phyloP scores from a whole-genome alignment of 179 eudicot species.

The Kewa caespitosa region DNA sequence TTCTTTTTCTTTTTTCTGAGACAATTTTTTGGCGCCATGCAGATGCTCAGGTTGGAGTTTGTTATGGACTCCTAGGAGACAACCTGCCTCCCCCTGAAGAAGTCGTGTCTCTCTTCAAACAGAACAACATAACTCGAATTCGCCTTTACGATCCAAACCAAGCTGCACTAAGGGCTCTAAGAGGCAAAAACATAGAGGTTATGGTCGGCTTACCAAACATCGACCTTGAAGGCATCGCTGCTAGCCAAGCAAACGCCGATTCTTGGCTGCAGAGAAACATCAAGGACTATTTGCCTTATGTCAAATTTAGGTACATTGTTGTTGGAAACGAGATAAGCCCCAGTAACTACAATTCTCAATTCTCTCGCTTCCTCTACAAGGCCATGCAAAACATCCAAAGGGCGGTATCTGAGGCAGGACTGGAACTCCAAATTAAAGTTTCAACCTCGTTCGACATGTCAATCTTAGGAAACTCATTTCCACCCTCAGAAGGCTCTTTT shows the following conservation, averaged over 20 bases:
- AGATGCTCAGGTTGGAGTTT: conserved; percentile 60
- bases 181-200: conserved; percentile 49
- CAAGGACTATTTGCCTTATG: conserved; percentile 29
- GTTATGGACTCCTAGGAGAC: conserved; percentile 42
- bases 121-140: conserved; percentile 40
- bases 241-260: conserved; percentile 31
- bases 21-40: conserved; percentile 18
- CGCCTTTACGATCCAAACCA: conserved; percentile 54
- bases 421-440: conserved; percentile 35
- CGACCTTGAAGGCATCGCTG: conserved; percentile 27
- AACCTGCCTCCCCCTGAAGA: conserved; percentile 41
- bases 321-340: conserved; percentile 60
- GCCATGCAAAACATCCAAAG: conserved; percentile 36
- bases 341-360: neutral
- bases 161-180: conserved; percentile 40
- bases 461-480: conserved; percentile 17
- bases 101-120: conserved; percentile 37
- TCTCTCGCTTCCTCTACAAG: conserved; percentile 15
- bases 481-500: conserved; percentile 34
- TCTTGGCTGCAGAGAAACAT: conserved; percentile 57
- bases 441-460: conserved; percentile 35
- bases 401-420: conserved; percentile 33
- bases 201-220: conserved; percentile 45
- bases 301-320: conserved; percentile 51
- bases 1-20: no score